A percentile compares a stretch with the other conserved stretches of the same genome.
These are phyloP conservation scores for Penicillium hordei DNA, from an alignment of 2,329 filamentous ascomycete genomes.

Conservation along the genomic window DNA sequence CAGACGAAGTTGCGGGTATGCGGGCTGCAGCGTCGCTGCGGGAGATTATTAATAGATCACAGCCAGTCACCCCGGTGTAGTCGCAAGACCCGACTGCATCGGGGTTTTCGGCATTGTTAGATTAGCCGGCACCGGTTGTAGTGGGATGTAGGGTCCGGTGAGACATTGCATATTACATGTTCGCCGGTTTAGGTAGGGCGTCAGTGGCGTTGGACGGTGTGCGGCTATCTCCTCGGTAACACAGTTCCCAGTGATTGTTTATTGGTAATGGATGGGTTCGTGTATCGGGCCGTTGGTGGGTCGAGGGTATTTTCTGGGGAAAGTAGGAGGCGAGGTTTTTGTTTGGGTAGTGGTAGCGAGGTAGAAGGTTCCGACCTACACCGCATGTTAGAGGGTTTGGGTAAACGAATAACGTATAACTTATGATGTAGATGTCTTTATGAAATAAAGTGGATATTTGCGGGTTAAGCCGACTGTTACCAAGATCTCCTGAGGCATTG, in stretches of 20 bases:
- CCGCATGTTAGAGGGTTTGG: background rate
- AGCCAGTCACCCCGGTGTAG: background rate
- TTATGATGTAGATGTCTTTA: background rate
- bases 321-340: background rate
- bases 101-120: background rate
- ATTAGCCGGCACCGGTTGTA: background rate
- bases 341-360: background rate
- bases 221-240: background rate
- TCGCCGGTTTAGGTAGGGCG: background rate
- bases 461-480: background rate
- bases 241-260: too few species aligned
- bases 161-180: background rate
- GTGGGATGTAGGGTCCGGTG: background rate
- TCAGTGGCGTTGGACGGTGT: background rate
- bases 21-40: background rate
- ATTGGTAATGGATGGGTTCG: background rate
- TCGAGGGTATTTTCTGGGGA: background rate
- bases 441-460: background rate
- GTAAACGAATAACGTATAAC: background rate
- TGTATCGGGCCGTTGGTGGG: background rate
- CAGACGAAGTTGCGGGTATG: background rate
- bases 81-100: background rate
- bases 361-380: background rate
- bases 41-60: background rate
- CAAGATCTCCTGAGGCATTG: background rate